Base-by-base conservation (phyloP, 129 eudicot species). In the Cynara cardunculus region DNA sequence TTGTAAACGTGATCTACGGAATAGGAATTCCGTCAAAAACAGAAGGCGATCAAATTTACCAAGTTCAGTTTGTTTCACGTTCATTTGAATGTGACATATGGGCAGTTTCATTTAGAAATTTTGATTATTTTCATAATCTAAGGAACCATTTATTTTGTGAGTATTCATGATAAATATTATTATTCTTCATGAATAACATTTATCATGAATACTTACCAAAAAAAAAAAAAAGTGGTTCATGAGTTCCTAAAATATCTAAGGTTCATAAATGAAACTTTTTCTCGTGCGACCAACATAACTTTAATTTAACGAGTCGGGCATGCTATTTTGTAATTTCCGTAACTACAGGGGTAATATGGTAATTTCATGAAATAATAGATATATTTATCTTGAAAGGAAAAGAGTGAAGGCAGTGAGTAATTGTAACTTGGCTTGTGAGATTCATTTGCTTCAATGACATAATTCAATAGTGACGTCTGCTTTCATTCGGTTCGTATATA, bases 341-440 rank as follows among this genome's bases (percentile, higher is more conserved):
- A 56, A 53, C 1, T 56, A 56, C 65, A 56, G 24, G 65, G 65
- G 65, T 56, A 56, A 8, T n/a, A 56, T 56, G 10, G 65, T 56
- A 56, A 18, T 56, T 56, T 56, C 7, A 13, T 53, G 5, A 56
- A 56, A 53, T 14, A 53, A 56, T 56, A n/a, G 8, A 18, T 56
- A 56, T 6, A 56, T 56, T 56, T 56, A 18, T n/a, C 24, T 2
- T 56, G 64, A 16, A 39, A 11, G 11, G 49, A 39, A 39, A 39
- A 39, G 49, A 39, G 49, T 39, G 64, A 53, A 53, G 22, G 22
- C 21, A n/a, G 59, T 46, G 59, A n/a, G 85, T 76, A 76, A 70
- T 53, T 82, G 82, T 83, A 83, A 83, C 78, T 83, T 83, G 82
- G 82, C 82, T 83, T 77, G 78, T 77, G 74, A 83, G 86, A 77